phyloP scores from a whole-genome alignment of 2,329 filamentous ascomycete species.

The Sclerotinia trifoliorum region DNA sequence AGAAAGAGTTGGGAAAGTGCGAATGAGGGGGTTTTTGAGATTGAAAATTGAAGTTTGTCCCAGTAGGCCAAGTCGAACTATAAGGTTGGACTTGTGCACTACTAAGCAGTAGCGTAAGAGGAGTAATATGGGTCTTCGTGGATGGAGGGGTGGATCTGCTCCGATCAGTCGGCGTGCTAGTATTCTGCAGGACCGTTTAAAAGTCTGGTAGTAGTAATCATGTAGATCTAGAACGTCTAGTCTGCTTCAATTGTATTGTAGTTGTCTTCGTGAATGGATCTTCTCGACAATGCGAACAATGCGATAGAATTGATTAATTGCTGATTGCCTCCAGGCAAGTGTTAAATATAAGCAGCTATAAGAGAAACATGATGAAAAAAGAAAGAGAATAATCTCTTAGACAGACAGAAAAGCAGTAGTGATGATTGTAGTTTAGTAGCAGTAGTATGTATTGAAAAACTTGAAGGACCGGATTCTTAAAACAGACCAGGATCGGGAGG shows the following conservation, averaged over 20 bases:
- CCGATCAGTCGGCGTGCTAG: not conserved
- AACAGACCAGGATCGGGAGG: not conserved
- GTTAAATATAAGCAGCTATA: not conserved
- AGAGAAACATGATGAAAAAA: slow-evolving; percentile 11
- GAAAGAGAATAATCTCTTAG: not conserved
- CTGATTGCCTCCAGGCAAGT: not conserved
- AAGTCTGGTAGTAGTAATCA: not conserved
- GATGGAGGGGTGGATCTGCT: not conserved
- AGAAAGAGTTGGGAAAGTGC: slow-evolving; percentile 11
- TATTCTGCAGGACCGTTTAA: not conserved
- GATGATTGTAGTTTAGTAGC: not conserved
- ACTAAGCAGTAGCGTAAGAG: not conserved
- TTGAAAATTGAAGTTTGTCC: not conserved
- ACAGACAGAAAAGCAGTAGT: not conserved
- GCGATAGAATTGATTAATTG: not conserved
- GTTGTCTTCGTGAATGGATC: slow-evolving; percentile 4
- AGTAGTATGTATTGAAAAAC: not conserved
- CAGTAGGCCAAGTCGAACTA: not conserved
- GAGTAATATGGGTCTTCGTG: not conserved
- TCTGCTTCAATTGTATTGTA: slow-evolving; percentile 9
- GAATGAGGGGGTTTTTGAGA: not conserved
- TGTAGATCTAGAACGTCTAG: not conserved
- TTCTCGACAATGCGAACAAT: slow-evolving; percentile 3
- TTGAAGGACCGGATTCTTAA: slow-evolving; percentile 2
- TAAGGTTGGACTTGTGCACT: not conserved